A percentile compares a stretch with the other conserved stretches of the same genome.
Conservation (phyloP, 75 land plant species). For the Pinus tabuliformis region DNA sequence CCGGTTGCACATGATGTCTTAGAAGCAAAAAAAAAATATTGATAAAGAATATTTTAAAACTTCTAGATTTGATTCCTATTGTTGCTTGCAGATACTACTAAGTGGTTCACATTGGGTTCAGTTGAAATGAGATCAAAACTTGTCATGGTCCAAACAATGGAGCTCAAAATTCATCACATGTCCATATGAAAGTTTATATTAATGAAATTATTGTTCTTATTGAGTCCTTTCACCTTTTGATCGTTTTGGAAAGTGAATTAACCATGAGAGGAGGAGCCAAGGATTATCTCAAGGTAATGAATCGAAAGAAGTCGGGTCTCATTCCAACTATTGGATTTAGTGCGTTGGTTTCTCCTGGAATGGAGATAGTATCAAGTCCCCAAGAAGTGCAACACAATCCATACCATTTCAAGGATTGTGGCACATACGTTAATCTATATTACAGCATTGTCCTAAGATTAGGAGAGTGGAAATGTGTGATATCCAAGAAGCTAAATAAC, state of each 20-base stretch:
- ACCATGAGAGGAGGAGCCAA: too few species aligned
- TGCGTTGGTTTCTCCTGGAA: slow-evolving; percentile 88
- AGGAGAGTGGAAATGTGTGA: slow-evolving; percentile 88
- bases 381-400: slow-evolving; percentile 71
- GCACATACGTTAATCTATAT: slow-evolving; percentile 79
- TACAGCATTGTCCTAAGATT: slow-evolving; percentile 63
- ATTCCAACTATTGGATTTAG: slow-evolving; percentile 87
- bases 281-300: slow-evolving; percentile 45
- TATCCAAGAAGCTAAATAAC: slow-evolving; percentile 78
- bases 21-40: slow-evolving; percentile 63
- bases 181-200: too few species aligned
- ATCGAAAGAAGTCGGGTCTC: slow-evolving; percentile 75
- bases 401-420: slow-evolving; percentile 80
- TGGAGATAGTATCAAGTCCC: slow-evolving; percentile 67
- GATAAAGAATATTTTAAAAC: slow-evolving; percentile 58
- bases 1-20: slow-evolving; percentile 24
- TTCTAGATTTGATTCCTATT: slow-evolving; percentile 62
- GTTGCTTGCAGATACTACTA: slow-evolving; percentile 74
- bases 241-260: too few species aligned
- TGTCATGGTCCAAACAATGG: too few species aligned
- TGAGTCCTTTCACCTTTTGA: too few species aligned
- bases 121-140: slow-evolving; percentile 55
- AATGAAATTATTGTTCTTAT: too few species aligned
- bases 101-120: slow-evolving; percentile 51
- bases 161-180: too few species aligned